phyloP scores from a whole-genome alignment of 108 stramenopile genomes.

The Craspedostauros australis region DNA sequence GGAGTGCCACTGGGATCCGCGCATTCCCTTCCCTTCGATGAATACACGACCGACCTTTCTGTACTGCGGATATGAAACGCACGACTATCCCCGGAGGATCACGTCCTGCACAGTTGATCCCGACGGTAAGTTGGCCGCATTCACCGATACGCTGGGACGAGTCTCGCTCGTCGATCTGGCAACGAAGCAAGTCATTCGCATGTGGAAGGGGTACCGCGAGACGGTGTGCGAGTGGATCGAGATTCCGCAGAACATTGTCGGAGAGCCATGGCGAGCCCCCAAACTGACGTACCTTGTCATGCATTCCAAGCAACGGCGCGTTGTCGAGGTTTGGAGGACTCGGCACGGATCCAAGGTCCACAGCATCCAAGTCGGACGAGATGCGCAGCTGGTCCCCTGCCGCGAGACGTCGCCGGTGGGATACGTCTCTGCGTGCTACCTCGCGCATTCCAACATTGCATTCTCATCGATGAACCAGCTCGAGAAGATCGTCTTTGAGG shows the following conservation, averaged over 20 bases:
- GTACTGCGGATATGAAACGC: slow-evolving; percentile 38
- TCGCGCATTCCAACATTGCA: slow-evolving; percentile 29
- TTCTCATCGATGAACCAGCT: slow-evolving; percentile 28
- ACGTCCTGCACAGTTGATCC: slow-evolving; percentile 62
- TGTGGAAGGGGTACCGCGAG: slow-evolving; percentile 84
- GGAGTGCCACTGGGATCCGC: slow-evolving; percentile 18
- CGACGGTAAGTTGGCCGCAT: slow-evolving; percentile 52
- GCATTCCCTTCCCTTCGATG: slow-evolving; percentile 38
- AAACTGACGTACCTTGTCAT: slow-evolving; percentile 54
- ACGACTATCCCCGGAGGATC: slow-evolving; percentile 68
- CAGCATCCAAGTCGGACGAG: slow-evolving; percentile 33
- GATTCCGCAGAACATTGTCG: slow-evolving; percentile 16
- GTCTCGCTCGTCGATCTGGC: slow-evolving; percentile 65
- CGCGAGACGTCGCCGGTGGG: slow-evolving; percentile 10
- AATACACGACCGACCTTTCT: slow-evolving; percentile 24
- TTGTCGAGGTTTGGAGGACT: slow-evolving; percentile 66
- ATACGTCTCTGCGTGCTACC: slow-evolving; percentile 24
- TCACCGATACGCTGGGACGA: slow-evolving; percentile 68
- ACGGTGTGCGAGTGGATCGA: slow-evolving; percentile 62
- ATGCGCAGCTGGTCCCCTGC: slow-evolving; percentile 32
- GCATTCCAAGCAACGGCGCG: slow-evolving; percentile 58
- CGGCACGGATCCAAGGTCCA: slow-evolving; percentile 52
- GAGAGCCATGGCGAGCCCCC: slow-evolving; percentile 4
- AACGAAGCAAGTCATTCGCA: slow-evolving; percentile 69
- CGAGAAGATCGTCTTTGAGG: slow-evolving; percentile 33